A percentile compares a stretch with the other conserved stretches of the same genome.
phyloP scores from a whole-genome alignment of 257 asterid genomes.

The Solanum sejunctum region DNA sequence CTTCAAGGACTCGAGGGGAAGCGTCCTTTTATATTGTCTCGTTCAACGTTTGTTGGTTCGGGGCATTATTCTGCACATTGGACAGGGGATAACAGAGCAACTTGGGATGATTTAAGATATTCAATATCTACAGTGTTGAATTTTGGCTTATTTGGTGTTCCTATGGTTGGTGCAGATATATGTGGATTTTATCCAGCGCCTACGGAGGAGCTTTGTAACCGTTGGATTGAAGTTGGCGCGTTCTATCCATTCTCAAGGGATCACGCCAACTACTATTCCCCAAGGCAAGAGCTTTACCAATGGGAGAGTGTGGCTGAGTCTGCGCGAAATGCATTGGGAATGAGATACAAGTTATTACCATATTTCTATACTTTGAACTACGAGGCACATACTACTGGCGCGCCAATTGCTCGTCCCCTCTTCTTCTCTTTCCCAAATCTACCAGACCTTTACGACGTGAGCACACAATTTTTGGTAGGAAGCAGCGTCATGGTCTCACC shows the following conservation, averaged over 20 bases:
- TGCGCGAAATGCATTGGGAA: constrained; percentile 40
- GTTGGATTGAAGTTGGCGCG: constrained; percentile 80
- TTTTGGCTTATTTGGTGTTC: constrained; percentile 76
- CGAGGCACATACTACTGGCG: constrained; percentile 42
- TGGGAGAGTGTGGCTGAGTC: constrained; percentile 58
- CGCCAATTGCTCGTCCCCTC: constrained; percentile 51
- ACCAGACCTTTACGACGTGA: constrained; percentile 26
- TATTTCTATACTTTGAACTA: constrained; percentile 50
- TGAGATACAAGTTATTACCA: constrained; percentile 49
- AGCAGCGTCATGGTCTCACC: constrained; percentile 48
- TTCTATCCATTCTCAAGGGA: constrained; percentile 66
- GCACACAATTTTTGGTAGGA: constrained; percentile 48
- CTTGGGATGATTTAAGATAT: constrained; percentile 77
- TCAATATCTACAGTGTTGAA: constrained; percentile 57
- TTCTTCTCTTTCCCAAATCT: constrained; percentile 54
- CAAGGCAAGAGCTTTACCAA: constrained; percentile 39
- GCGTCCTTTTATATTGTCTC: constrained; percentile 74
- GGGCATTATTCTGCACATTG: constrained; percentile 89
- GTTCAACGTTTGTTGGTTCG: constrained; percentile 86
- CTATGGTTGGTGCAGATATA: constrained; percentile 97
- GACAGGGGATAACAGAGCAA: constrained; percentile 93
- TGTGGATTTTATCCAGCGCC: constrained; percentile 66
- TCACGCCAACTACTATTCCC: constrained; percentile 18
- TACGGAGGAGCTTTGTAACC: constrained; percentile 81
- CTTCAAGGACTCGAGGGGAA: constrained; percentile 34